Evolutionary conservation across 768 basidiomycete species (phyloP).

Genomic region (Boletus pseudopeckii): DNA sequence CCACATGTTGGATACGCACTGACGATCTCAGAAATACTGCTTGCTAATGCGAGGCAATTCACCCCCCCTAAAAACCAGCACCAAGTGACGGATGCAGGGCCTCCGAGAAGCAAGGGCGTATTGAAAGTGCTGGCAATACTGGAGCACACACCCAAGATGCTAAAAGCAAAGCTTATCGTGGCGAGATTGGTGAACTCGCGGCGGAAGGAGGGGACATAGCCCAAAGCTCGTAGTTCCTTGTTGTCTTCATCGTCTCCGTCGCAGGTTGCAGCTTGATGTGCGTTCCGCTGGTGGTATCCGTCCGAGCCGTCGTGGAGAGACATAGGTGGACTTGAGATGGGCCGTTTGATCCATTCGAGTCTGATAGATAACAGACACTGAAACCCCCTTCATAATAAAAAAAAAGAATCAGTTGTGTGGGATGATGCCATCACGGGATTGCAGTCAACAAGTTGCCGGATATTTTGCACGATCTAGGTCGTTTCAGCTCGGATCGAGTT

Average conservation of each 20-base stretch:
- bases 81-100: conserved; percentile 37
- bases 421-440: neutral
- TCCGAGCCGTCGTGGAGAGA: neutral
- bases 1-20: conserved; percentile 33
- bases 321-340: neutral
- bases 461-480: neutral
- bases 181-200: conserved; percentile 43
- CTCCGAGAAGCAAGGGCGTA: conserved; percentile 36
- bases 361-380: neutral
- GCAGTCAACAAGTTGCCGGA: neutral
- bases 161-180: conserved; percentile 33
- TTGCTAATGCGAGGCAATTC: conserved; percentile 30
- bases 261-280: neutral
- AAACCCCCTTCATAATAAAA: neutral
- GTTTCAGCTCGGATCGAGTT: neutral
- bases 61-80: conserved; percentile 32
- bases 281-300: neutral
- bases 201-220: conserved; percentile 35
- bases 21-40: conserved; percentile 31
- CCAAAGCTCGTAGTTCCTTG: conserved; percentile 25
- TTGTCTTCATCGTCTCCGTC: conserved; percentile 13
- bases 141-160: conserved; percentile 37
- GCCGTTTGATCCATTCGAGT: neutral
- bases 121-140: conserved; percentile 39
- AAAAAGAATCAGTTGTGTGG: neutral